These are phyloP conservation scores for Xylaria flabelliformis DNA, from an alignment of 495 filamentous ascomycete genomes.

Conservation along the genomic window DNA sequence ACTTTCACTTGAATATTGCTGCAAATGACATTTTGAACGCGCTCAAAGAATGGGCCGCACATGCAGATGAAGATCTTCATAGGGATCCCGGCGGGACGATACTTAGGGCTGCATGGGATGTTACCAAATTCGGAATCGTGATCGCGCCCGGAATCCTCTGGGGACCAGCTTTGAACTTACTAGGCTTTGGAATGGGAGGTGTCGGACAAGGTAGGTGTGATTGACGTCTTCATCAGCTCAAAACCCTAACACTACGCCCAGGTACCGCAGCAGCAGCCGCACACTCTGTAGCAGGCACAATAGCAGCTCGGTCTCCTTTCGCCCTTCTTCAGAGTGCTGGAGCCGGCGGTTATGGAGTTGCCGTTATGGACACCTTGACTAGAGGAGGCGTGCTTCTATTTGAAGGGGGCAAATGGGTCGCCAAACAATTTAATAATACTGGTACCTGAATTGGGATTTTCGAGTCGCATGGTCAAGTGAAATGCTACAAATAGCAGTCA, in stretches of 20 bases:
- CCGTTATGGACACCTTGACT: not conserved
- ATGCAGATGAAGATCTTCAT: not conserved
- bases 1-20: not conserved
- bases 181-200: not conserved
- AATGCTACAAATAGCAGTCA: not conserved
- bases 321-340: constrained; percentile 13
- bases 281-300: not conserved
- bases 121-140: not conserved
- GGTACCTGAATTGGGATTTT: not conserved
- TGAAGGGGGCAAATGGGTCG: not conserved
- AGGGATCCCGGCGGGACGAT: not conserved
- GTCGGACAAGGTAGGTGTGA: not conserved
- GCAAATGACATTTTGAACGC: not conserved
- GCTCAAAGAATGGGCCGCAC: not conserved
- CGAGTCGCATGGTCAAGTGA: not conserved
- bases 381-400: not conserved
- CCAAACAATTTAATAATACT: not conserved
- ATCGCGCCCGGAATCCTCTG: not conserved
- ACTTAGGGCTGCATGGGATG: not conserved
- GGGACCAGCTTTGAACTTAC: not conserved
- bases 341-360: constrained; percentile 3
- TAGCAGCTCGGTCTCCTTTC: not conserved
- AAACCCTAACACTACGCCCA: not conserved
- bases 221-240: not conserved
- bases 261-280: not conserved